phyloP scores from a whole-genome alignment of 768 basidiomycete species.

The Amyloporia xantha region DNA sequence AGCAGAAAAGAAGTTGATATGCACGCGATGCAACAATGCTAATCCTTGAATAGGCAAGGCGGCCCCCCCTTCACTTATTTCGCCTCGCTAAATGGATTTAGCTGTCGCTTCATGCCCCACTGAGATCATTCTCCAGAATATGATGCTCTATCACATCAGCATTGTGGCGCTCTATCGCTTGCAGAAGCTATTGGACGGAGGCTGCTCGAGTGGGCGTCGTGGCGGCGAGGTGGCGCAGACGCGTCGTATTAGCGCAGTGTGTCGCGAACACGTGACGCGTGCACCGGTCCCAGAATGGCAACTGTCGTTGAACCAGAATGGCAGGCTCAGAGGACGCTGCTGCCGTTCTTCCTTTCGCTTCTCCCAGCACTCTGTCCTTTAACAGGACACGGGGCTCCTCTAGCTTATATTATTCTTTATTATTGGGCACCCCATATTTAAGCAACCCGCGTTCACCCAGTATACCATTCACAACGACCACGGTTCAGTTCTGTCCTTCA shows the following conservation, averaged over 20 bases:
- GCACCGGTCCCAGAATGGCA: neutral
- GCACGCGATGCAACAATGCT: no score
- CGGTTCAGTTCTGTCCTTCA: neutral
- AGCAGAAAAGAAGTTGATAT: no score
- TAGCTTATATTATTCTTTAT: neutral
- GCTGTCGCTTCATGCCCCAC: no score
- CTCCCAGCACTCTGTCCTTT: neutral
- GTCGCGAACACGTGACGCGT: neutral
- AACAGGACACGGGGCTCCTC: neutral
- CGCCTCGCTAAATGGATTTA: no score
- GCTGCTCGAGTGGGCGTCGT: no score
- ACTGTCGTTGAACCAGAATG: conserved; percentile 1
- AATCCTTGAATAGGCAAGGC: no score
- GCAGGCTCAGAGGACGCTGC: neutral
- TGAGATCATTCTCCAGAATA: no score
- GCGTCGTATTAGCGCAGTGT: neutral
- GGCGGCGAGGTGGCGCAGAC: neutral
- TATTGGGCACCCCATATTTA: no score
- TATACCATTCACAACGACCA: neutral
- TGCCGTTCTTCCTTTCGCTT: neutral
- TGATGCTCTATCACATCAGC: no score
- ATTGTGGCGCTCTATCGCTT: no score
- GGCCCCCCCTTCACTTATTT: no score
- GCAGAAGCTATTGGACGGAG: no score
- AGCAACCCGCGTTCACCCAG: neutral